Percentiles rank a stretch among this genome's conserved stretches.
Conservation (phyloP, 1,284 basidiomycete species). For the Coriolopsis trogii region DNA sequence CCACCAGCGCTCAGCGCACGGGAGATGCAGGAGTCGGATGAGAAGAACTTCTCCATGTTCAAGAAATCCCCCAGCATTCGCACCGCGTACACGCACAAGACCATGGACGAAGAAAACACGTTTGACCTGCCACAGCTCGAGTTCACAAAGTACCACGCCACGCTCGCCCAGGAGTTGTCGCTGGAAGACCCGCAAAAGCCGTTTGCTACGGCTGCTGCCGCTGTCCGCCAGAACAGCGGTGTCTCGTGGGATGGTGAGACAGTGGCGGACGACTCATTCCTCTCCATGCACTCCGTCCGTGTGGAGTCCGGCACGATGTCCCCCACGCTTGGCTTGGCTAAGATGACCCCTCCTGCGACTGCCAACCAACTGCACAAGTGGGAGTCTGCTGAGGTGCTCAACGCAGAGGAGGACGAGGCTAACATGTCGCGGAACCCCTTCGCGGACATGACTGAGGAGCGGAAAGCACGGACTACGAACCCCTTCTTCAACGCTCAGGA, state of each 20-base stretch:
- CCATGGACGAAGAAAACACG: constrained; percentile 35
- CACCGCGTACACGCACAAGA: constrained; percentile 41
- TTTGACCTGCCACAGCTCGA: constrained; percentile 40
- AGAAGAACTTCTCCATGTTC: constrained; percentile 54
- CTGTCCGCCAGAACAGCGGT: constrained; percentile 37
- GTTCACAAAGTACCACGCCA: constrained; percentile 53
- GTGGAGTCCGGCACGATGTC: constrained; percentile 53
- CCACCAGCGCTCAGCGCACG: constrained; percentile 17
- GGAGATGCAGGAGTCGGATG: constrained; percentile 28
- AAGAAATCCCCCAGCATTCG: constrained; percentile 62
- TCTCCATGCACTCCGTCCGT: constrained; percentile 45
- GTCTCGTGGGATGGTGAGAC: constrained; percentile 62
- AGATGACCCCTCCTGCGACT: constrained; percentile 60
- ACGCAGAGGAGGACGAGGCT: constrained; percentile 39
- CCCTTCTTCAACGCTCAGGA: constrained; percentile 65
- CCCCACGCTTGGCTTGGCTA: constrained; percentile 47
- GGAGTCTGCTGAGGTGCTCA: constrained; percentile 72
- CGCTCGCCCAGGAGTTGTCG: constrained; percentile 54
- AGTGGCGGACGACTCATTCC: constrained; percentile 49
- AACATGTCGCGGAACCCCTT: constrained; percentile 46
- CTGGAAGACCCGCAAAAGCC: constrained; percentile 43
- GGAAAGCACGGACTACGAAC: constrained; percentile 50
- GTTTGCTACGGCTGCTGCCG: constrained; percentile 36
- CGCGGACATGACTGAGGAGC: constrained; percentile 37
- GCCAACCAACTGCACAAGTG: constrained; percentile 56